Evolutionary conservation across 768 basidiomycete genomes (phyloP).

Genomic region (Rhizopogon sp.): DNA sequence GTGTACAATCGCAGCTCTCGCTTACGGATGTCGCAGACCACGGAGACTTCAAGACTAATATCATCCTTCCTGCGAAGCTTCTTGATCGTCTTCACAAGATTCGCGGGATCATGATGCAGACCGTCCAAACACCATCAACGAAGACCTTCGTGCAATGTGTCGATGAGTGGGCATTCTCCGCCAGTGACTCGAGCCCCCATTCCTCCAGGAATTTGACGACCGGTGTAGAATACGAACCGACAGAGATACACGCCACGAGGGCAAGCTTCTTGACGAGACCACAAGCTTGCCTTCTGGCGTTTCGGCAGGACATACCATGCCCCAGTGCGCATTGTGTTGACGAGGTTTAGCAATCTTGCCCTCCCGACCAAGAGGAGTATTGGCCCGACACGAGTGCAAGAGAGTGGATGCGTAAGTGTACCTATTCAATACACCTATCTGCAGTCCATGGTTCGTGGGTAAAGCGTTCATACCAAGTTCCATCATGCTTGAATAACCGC

Average conservation of each 20-base stretch:
- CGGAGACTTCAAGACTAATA: slow-evolving; percentile 93
- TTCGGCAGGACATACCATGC: slow-evolving; percentile 99
- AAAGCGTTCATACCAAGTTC: slow-evolving; percentile 21
- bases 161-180: slow-evolving; percentile 85
- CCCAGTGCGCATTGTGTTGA: slow-evolving; percentile 99
- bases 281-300: slow-evolving; percentile 99
- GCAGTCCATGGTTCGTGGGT: slow-evolving; percentile 32
- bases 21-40: slow-evolving; percentile 97
- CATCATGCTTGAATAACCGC: slow-evolving; percentile 22
- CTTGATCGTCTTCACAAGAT: slow-evolving; percentile 90
- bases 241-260: slow-evolving; percentile 96
- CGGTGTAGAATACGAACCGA: slow-evolving; percentile 91
- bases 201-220: slow-evolving; percentile 98
- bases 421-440: slow-evolving; percentile 64
- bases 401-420: slow-evolving; percentile 99
- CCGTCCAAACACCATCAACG: slow-evolving; percentile 99
- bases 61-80: slow-evolving; percentile 90
- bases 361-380: slow-evolving; percentile 96
- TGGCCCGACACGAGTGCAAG: slow-evolving; percentile 95
- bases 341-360: slow-evolving; percentile 99
- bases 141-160: slow-evolving; percentile 93
- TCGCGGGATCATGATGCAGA: slow-evolving; percentile 91
- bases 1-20: slow-evolving; percentile 92
- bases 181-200: slow-evolving; percentile 94
- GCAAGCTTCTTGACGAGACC: slow-evolving; percentile 98